Evolutionary conservation across 768 basidiomycete species (phyloP), one percentile per base, ranked within the genome.

Genomic region (Symmetrospora coprosmae): DNA sequence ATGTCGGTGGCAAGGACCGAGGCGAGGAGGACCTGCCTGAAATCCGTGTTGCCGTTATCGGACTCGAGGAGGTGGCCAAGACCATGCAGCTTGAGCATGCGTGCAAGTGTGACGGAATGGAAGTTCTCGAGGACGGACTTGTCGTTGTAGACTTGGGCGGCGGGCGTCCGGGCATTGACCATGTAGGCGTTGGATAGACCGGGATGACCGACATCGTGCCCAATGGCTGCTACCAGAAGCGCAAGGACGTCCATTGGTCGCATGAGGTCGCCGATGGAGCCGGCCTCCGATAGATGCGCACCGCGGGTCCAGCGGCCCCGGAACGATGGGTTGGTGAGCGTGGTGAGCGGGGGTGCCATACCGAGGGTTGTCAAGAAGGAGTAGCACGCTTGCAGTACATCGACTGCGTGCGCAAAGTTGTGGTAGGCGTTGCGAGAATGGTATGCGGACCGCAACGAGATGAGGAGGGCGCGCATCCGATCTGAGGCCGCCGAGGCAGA

Each of bases 141-240:
- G 68, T 87, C 83, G 67, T 88, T 85, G 71, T 86, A 97, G 2
- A 97, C 80, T 25, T 83, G 77, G 0, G 88, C 87, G 25, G 97
- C 76, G 0, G 92, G 90, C 0, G 91, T 81, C 56, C 82, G 80
- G 50, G 92, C 92, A 69, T 96, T 94, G 83, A 88, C 90, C 86
- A 97, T 86, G 74, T 96, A 97, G 14, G 80, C 75, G 70, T 97
- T 97, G 25, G 84, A 85, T 60, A 97, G 80, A 0, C 94, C 94
- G 0, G 94, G 94, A 73, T 99, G 94, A 0, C 88, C 92, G 17
- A 88, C 90, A 72, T 99, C 94, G 70, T 99, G 94, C 0, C 94
- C 94, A 67, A 99, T 88, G 39, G 91, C 91, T 1, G 87, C 89
- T 55, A 99, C 76, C 67, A 84, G 85, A 14, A 96, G 73, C 1